These are phyloP conservation scores for Houttuynia cordata DNA, from an alignment of 164 flowering plant genomes.

Conservation along the genomic window DNA sequence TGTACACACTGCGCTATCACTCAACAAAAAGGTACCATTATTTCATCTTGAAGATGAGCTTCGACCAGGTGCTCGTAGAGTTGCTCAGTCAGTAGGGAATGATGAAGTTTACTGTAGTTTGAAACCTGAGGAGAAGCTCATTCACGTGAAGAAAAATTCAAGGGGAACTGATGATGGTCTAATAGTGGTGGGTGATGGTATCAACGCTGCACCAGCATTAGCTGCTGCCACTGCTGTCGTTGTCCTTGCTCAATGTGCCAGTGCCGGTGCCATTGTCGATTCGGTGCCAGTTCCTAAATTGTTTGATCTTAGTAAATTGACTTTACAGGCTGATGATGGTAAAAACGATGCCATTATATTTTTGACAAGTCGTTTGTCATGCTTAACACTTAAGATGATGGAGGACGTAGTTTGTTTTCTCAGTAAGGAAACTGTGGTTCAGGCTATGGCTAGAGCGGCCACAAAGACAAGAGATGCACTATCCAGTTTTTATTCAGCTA, in stretches of 20 bases:
- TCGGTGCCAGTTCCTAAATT: no score
- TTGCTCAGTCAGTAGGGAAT: constrained; percentile 83
- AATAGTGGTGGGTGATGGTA: constrained; percentile 98
- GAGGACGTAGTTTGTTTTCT: no score
- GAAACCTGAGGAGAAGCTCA: constrained; percentile 96
- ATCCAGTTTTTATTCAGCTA: no score
- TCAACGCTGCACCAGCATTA: constrained; percentile 98
- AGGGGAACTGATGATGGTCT: constrained; percentile 79
- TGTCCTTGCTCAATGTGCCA: constrained; percentile 95
- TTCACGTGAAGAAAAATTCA: constrained; percentile 67
- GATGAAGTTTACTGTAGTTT: constrained; percentile 62
- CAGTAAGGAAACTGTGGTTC: no score
- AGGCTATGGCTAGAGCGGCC: no score
- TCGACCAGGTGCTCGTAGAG: constrained; percentile 82
- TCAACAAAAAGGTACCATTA: constrained; percentile 79
- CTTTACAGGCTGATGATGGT: no score
- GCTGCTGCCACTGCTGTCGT: constrained; percentile 97
- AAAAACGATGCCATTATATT: no score
- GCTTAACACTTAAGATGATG: no score
- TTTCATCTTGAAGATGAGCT: constrained; percentile 95
- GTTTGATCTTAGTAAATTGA: no score
- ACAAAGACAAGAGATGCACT: no score
- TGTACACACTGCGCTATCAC: constrained; percentile 90
- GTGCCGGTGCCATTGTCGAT: no score
- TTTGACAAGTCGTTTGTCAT: no score